Percentiles rank a stretch among this genome's conserved stretches.
Evolutionary conservation across 495 filamentous ascomycete genomes (phyloP).

Genomic region (Aspergillus steynii): DNA sequence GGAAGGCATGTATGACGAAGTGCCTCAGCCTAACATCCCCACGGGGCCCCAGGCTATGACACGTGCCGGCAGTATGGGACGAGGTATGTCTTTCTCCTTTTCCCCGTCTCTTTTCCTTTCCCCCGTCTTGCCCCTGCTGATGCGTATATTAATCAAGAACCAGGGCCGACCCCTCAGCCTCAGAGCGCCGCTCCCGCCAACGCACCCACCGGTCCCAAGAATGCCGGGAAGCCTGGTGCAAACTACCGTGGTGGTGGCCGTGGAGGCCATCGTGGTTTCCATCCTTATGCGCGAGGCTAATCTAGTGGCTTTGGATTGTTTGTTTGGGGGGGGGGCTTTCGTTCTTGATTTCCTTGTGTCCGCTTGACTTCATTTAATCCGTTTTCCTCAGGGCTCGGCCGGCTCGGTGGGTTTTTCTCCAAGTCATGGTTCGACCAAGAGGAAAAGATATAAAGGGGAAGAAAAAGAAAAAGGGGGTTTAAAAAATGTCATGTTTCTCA

Average conservation of each 20-base stretch:
- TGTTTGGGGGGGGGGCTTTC: background rate
- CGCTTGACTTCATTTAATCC: background rate
- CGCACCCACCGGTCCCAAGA: constrained; percentile 94
- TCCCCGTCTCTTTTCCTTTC: background rate
- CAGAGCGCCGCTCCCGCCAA: constrained; percentile 82
- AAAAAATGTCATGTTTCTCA: constrained; percentile 9
- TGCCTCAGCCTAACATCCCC: constrained; percentile 77
- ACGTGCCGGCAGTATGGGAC: constrained; percentile 50
- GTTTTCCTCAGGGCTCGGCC: background rate
- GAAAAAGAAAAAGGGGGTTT: too few species aligned
- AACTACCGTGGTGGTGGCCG: constrained; percentile 96
- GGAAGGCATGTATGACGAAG: constrained; percentile 99
- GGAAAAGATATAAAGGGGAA: too few species aligned
- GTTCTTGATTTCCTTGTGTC: constrained; percentile 8
- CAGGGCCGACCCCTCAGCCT: constrained; percentile 53
- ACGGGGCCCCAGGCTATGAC: constrained; percentile 53
- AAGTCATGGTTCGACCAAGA: too few species aligned
- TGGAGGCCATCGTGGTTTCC: constrained; percentile 72
- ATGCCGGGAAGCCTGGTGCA: constrained; percentile 87
- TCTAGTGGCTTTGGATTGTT: background rate
- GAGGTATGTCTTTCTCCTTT: constrained; percentile 39
- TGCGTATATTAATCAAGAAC: constrained; percentile 11
- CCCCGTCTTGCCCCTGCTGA: background rate
- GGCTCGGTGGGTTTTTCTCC: background rate
- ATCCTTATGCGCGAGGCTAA: constrained; percentile 67